Percentiles rank a stretch among this genome's conserved stretches.
Conservation (phyloP, 1,284 basidiomycete species). For the Tylopilus sp. region DNA sequence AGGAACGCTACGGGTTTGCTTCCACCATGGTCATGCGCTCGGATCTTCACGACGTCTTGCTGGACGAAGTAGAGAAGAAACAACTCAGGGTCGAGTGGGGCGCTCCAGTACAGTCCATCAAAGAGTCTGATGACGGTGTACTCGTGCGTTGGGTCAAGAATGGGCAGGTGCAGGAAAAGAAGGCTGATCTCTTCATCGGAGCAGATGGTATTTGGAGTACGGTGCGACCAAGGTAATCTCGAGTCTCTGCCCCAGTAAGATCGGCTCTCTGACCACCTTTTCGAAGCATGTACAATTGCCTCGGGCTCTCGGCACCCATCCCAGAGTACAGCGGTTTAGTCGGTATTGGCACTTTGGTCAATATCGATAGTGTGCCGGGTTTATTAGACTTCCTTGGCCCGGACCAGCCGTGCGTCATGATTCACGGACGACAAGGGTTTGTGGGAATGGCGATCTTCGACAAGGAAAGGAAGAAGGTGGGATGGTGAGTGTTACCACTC, state of each 20-base stretch:
- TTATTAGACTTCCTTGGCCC: constrained; percentile 18
- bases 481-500: constrained; percentile 20
- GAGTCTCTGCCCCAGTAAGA: not conserved
- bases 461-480: constrained; percentile 21
- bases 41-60: constrained; percentile 31
- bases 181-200: constrained; percentile 32
- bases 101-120: constrained; percentile 24
- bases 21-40: constrained; percentile 31
- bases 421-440: constrained; percentile 31
- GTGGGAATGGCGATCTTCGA: constrained; percentile 31
- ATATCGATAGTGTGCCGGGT: constrained; percentile 21
- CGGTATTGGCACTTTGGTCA: constrained; percentile 24
- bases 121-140: constrained; percentile 27
- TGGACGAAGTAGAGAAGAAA: constrained; percentile 26
- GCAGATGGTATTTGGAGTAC: constrained; percentile 35
- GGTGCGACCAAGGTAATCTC: constrained; percentile 25
- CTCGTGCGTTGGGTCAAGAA: constrained; percentile 26
- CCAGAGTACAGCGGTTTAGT: constrained; percentile 33
- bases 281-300: constrained; percentile 25
- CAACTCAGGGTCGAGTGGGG: constrained; percentile 24
- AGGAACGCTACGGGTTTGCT: constrained; percentile 29
- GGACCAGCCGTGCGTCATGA: constrained; percentile 28
- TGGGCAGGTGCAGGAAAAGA: constrained; percentile 21
- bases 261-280: constrained; percentile 4
- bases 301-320: constrained; percentile 18